phyloP scores from a whole-genome alignment of 768 basidiomycete genomes.

The Kwoniella bestiolae region DNA sequence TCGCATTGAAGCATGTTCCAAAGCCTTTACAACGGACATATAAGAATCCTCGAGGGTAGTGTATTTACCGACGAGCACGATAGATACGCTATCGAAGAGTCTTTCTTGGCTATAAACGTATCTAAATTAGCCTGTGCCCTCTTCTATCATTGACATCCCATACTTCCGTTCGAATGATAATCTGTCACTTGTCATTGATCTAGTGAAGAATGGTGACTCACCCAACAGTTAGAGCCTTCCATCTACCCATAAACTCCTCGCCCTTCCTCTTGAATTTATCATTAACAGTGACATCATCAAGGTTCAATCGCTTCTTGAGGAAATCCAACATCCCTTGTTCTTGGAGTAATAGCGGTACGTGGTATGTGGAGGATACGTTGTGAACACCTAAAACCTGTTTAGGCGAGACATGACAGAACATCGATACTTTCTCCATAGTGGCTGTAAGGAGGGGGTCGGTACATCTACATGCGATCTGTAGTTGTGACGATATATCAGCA shows the following conservation, averaged over 20 bases:
- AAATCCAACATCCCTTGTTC: constrained; percentile 90
- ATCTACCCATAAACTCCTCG: constrained; percentile 68
- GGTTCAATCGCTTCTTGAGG: constrained; percentile 78
- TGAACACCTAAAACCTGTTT: constrained; percentile 91
- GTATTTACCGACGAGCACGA: constrained; percentile 96
- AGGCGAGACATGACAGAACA: constrained; percentile 95
- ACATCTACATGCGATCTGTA: constrained; percentile 89
- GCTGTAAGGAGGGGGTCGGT: constrained; percentile 77
- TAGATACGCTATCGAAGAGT: constrained; percentile 81
- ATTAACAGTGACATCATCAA: constrained; percentile 65
- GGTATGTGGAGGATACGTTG: constrained; percentile 94
- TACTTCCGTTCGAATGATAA: too few species aligned
- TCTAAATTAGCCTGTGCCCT: not conserved
- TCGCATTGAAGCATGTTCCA: constrained; percentile 95
- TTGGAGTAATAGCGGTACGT: constrained; percentile 88
- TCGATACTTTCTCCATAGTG: constrained; percentile 94
- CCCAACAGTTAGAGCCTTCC: constrained; percentile 84
- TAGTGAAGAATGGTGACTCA: constrained; percentile 57
- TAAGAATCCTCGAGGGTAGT: constrained; percentile 96
- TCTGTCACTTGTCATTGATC: too few species aligned
- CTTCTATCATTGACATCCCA: too few species aligned
- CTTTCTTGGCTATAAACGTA: constrained; percentile 76
- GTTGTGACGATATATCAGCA: not conserved
- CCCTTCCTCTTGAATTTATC: constrained; percentile 69
- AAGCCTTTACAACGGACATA: constrained; percentile 94